These are phyloP conservation scores for Stephanocyclus meneghinianus DNA, from an alignment of 352 stramenopile species.

Conservation along the genomic window DNA sequence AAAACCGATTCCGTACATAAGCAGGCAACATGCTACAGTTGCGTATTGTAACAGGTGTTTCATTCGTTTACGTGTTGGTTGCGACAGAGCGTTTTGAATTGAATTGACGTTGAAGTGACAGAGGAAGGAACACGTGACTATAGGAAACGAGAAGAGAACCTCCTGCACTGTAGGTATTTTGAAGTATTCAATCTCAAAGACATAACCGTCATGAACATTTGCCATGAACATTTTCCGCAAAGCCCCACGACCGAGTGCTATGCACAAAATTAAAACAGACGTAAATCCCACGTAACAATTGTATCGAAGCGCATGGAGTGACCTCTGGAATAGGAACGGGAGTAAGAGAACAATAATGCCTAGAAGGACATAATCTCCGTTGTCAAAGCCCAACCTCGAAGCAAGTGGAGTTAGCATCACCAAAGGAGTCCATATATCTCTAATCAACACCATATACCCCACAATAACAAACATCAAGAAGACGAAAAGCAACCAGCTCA, in stretches of 20 bases:
- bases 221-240: conserved; percentile 21
- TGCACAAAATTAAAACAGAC: conserved; percentile 65
- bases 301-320: conserved; percentile 74
- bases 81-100: conserved; percentile 56
- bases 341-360: conserved; percentile 50
- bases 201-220: conserved; percentile 13
- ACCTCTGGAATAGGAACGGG: conserved; percentile 66
- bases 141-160: conserved; percentile 68
- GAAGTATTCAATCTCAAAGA: conserved; percentile 47
- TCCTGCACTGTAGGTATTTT: conserved; percentile 48
- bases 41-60: conserved; percentile 42
- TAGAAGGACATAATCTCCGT: conserved; percentile 48
- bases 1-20: conserved; percentile 73
- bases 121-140: conserved; percentile 65
- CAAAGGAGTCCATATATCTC: conserved; percentile 76
- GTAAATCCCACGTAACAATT: conserved; percentile 82
- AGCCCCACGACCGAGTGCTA: conserved; percentile 53
- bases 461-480: conserved; percentile 75
- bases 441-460: conserved; percentile 80
- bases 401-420: conserved; percentile 20
- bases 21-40: conserved; percentile 44
- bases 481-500: conserved; percentile 53
- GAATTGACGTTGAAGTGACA: conserved; percentile 72
- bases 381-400: not conserved
- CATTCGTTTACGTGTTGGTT: conserved; percentile 57